Base-by-base conservation (phyloP, 176 grass and related monocot species). In the Miscanthus lutarioriparius region DNA sequence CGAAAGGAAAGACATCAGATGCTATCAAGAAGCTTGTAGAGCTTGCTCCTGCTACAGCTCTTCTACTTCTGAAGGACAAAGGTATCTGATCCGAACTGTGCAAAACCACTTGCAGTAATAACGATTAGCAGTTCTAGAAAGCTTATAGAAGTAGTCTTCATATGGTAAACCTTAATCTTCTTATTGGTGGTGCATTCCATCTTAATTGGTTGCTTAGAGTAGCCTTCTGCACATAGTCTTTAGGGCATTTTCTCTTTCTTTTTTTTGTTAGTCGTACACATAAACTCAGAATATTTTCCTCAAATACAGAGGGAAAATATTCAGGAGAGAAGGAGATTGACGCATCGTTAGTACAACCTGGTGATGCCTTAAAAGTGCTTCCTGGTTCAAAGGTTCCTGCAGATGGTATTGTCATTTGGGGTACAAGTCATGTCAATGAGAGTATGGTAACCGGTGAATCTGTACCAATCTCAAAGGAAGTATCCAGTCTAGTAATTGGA, bases 371-470 rank as follows among this genome's bases (percentile, higher is more conserved):
- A 53, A 94, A 94, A 90, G 94, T 97, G 70, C 63, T 90, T 86
- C 94, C 94, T 49, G 94, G 94, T 67, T 91, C 87, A 38, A 97
- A 97, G 68, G 77, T 97, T 82, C 89, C 94, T 67, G 78, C 92
- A 75, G 94, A 97, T 80, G 94, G 92, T 59, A 28, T 88, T 4
- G 83, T 92, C 61, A 79, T 88, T 84, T 94, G 89, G 94, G 94
- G 94, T 54, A 78, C 83, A 76, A 94, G 89, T 62, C 79, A 94
- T 88, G 92, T 92, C 59, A 90, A 97, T 72, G 94, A 94, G 80
- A 90, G 89, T 86, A 97, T 97, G 94, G 83, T 97, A 61, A 97
- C 94, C 2, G 94, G 94, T 86, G 94, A 97, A 91, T 97, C 94
- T 61, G 71, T 53, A 56, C 85, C 94, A 65, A 67, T 94, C 66